Evolutionary conservation across 2,329 filamentous ascomycete species (phyloP), one percentile per base, ranked within the genome.

Genomic region (Kalaharituber pfeilii): DNA sequence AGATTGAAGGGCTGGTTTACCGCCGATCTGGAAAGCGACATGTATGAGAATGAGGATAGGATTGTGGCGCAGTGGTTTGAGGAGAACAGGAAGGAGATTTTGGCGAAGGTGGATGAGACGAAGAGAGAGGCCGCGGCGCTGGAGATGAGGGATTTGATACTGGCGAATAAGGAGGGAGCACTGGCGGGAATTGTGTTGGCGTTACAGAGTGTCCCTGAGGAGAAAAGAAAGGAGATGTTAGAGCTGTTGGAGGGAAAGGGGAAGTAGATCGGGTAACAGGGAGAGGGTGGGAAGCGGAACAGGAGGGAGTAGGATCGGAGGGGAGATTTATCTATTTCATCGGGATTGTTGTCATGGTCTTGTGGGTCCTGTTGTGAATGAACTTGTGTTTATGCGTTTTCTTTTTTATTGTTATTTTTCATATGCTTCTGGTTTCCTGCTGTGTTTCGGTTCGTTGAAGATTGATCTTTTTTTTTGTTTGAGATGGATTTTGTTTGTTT

Each of bases 21-120:
- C 3, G 61, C 56, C 1, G 61, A 60, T 18, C 54, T 81, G 44
- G 81, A 77, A 49, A 75, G 95, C 56, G 71, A 79, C 44, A 77
- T 85, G 62, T 94, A 94, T 68, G 78, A 83, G 53, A 76, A 75
- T 56, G 80, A 86, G 59, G 91, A 98, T 68, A 79, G 79, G 63
- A 81, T 80, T 62, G 91, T 95, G 26, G 86, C 88, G 3, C 77
- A 82, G 63, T 98, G 91, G 91, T 96, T 95, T 67, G 91, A 98
- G 75, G 82, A 89, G 72, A 91, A 96, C 72, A 77, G 86, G 66
- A 86, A 89, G 74, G 72, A 73, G 39, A 80, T 98, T 51, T 77
- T 83, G 59, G 78, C 82, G 59, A 94, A 91, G 78, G 79, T 96
- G 26, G 87, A 95, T 68, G 71, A 74, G 11, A 74, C 96, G 65